Percentiles rank a stretch among this genome's conserved stretches.
These are phyloP conservation scores for Fermentozyma sake DNA, from an alignment of 1,139 yeast species.

Conservation along the genomic window DNA sequence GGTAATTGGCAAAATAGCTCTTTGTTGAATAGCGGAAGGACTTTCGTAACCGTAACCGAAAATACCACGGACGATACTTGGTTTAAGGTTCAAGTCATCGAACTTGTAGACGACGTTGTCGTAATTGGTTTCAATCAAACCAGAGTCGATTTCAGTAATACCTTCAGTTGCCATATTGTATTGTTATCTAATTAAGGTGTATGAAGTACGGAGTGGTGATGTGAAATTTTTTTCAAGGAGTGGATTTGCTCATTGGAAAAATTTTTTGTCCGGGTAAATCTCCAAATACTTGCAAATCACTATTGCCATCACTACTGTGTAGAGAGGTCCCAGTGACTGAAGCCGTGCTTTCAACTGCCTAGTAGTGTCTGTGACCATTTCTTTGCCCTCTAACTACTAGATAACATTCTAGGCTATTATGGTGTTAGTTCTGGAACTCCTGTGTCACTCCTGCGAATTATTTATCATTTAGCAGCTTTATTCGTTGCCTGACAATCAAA, in stretches of 20 bases:
- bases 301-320: no score
- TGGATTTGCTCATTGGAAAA: slow-evolving; percentile 5
- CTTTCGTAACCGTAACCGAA: slow-evolving; percentile 97
- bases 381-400: no score
- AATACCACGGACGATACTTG: slow-evolving; percentile 77
- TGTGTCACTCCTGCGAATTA: no score
- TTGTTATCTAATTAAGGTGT: slow-evolving; percentile 8
- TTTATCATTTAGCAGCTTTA: no score
- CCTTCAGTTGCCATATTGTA: slow-evolving; percentile 54
- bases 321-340: no score
- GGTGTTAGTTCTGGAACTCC: no score
- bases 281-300: no score
- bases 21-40: slow-evolving; percentile 97
- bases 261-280: slow-evolving; percentile 8
- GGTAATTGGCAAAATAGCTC: slow-evolving; percentile 95
- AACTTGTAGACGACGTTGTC: slow-evolving; percentile 90
- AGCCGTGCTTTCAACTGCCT: no score
- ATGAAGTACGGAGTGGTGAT: no score
- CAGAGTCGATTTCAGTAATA: slow-evolving; percentile 78
- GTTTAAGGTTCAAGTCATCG: slow-evolving; percentile 82
- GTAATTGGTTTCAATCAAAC: slow-evolving; percentile 92
- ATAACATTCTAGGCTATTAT: no score
- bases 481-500: no score
- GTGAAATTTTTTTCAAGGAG: slow-evolving; percentile 2
- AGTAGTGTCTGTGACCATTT: no score